Evolutionary conservation across 2,329 filamentous ascomycete species (phyloP).

Genomic region (Parascedosporium putredinis): DNA sequence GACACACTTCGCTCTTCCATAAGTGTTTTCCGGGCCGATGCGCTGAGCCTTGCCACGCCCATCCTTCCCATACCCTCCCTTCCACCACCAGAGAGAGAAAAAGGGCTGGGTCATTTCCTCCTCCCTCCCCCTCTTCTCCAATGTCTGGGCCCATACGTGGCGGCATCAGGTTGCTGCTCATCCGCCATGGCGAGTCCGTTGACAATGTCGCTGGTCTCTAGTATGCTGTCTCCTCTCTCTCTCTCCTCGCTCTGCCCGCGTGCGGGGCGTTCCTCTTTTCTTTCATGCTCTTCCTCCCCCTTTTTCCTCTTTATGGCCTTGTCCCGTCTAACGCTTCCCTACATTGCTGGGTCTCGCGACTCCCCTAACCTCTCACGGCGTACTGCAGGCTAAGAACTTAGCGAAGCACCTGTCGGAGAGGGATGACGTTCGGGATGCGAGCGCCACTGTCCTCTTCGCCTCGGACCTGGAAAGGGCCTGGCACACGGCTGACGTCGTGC

Average conservation of each 20-base stretch:
- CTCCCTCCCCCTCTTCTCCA: too few species aligned
- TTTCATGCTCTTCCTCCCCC: not conserved
- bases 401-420: slow-evolving; percentile 46
- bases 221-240: slow-evolving; percentile 37
- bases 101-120: not conserved
- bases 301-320: not conserved
- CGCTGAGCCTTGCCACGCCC: too few species aligned
- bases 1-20: not conserved
- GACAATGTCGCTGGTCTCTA: slow-evolving; percentile 76
- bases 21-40: not conserved
- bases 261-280: slow-evolving; percentile 3
- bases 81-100: not conserved
- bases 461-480: slow-evolving; percentile 68
- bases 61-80: too few species aligned
- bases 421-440: slow-evolving; percentile 14
- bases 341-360: slow-evolving; percentile 66
- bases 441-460: slow-evolving; percentile 52
- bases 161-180: slow-evolving; percentile 47
- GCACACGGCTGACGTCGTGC: slow-evolving; percentile 59
- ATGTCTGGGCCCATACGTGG: not conserved
- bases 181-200: slow-evolving; percentile 83
- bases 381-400: slow-evolving; percentile 65
- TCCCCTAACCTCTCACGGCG: slow-evolving; percentile 76
- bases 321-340: not conserved
- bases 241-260: slow-evolving; percentile 2